phyloP scores from a whole-genome alignment of 164 flowering plant genomes.

The Tetracentron sinense region DNA sequence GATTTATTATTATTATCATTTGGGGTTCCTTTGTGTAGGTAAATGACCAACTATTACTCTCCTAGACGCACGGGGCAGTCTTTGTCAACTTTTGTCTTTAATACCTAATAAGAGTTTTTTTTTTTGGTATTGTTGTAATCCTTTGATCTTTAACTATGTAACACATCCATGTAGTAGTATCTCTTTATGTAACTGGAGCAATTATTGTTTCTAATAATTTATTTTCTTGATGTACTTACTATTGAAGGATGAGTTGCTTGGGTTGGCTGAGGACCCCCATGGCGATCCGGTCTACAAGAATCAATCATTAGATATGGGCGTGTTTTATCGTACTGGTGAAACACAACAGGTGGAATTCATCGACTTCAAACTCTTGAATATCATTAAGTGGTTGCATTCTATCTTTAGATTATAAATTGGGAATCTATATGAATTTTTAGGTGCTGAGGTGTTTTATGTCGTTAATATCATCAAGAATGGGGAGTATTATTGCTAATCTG shows the following conservation, averaged over 20 bases:
- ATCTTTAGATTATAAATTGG: neutral
- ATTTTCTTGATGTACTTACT: constrained; percentile 8
- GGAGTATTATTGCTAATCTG: too few relatives aligned
- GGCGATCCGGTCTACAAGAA: constrained; percentile 51
- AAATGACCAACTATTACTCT: neutral
- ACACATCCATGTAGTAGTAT: neutral
- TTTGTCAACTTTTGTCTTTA: neutral
- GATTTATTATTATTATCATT: neutral
- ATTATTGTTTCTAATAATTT: neutral
- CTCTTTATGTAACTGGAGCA: neutral
- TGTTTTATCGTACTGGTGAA: constrained; percentile 80
- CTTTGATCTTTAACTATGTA: neutral
- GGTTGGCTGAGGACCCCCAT: constrained; percentile 52
- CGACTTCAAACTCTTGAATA: neutral
- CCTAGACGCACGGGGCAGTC: neutral
- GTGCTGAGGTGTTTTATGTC: neutral
- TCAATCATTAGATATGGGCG: constrained; percentile 54
- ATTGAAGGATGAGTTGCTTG: constrained; percentile 86
- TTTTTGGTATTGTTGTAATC: neutral
- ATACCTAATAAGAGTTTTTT: constrained; percentile 7
- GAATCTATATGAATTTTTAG: neutral
- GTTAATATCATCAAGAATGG: too few relatives aligned
- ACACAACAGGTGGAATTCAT: constrained; percentile 54
- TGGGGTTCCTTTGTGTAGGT: neutral
- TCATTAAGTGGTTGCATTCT: neutral